Conservation (phyloP, 179 eudicot genomes). For the Beta lomatogona region DNA sequence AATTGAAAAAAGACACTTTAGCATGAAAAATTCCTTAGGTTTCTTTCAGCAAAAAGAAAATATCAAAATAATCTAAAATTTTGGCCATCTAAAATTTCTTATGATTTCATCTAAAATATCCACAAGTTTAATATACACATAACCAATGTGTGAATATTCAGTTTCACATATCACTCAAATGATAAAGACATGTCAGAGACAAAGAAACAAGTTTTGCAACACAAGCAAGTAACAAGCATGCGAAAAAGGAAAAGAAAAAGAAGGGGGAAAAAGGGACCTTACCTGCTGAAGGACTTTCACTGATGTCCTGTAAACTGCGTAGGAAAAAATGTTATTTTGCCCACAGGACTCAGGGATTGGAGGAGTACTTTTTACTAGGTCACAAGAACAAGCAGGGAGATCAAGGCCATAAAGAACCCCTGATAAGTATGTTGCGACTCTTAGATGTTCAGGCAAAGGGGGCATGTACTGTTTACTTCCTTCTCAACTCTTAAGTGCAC, state of each 20-base stretch:
- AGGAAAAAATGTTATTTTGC: neutral
- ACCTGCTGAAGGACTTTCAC: slow-evolving; percentile 27
- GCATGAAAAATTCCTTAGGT: too few species aligned
- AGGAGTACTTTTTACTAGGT: slow-evolving; percentile 25
- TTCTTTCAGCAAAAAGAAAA: too few species aligned
- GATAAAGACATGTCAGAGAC: neutral
- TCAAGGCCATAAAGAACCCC: slow-evolving; percentile 19
- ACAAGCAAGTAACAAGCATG: slow-evolving; percentile 21
- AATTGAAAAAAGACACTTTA: too few species aligned
- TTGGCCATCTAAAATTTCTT: too few species aligned
- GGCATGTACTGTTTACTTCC: slow-evolving; percentile 9
- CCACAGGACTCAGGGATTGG: slow-evolving; percentile 11
- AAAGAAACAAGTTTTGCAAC: neutral
- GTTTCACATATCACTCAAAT: neutral
- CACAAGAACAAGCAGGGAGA: slow-evolving; percentile 5
- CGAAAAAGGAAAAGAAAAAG: neutral
- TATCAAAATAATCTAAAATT: too few species aligned
- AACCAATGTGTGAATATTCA: neutral
- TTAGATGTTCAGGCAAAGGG: slow-evolving; percentile 12
- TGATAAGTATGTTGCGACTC: slow-evolving; percentile 27
- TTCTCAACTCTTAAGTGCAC: too few species aligned
- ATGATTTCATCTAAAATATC: too few species aligned
- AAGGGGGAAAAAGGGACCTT: too few species aligned
- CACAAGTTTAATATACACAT: too few species aligned
- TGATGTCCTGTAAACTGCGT: slow-evolving; percentile 14